Evolutionary conservation across 1,284 basidiomycete species (phyloP).

Genomic region (Mrakiaceae sp.): DNA sequence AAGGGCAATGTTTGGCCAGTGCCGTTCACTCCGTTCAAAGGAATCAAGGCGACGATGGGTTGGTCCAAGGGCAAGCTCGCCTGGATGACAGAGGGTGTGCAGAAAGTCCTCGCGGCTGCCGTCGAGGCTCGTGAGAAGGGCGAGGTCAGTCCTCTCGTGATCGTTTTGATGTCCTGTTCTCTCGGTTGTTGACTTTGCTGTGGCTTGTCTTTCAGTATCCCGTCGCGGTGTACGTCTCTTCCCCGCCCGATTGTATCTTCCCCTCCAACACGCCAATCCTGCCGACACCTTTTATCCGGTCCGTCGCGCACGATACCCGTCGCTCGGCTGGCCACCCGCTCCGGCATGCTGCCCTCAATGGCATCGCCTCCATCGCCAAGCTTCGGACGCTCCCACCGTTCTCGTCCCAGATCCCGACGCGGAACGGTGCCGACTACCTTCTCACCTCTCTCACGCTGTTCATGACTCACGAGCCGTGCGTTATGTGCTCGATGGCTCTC

Average conservation of each 20-base stretch:
- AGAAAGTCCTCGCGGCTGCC: slow-evolving; percentile 44
- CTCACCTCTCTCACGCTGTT: slow-evolving; percentile 72
- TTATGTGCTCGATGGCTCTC: slow-evolving; percentile 91
- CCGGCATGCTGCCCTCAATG: slow-evolving; percentile 67
- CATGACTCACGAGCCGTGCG: slow-evolving; percentile 83
- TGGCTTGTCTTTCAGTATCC: slow-evolving; percentile 45
- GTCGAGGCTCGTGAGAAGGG: slow-evolving; percentile 39
- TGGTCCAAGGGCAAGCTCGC: slow-evolving; percentile 55
- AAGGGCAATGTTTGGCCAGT: slow-evolving; percentile 75
- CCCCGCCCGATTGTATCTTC: slow-evolving; percentile 43
- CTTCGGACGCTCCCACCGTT: slow-evolving; percentile 41
- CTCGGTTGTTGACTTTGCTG: neutral
- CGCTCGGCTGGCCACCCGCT: slow-evolving; percentile 57
- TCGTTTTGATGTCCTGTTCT: neutral
- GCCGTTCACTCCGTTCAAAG: slow-evolving; percentile 55
- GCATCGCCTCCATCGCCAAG: slow-evolving; percentile 46
- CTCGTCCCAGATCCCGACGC: slow-evolving; percentile 24
- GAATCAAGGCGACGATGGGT: slow-evolving; percentile 45
- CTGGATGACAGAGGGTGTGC: slow-evolving; percentile 65
- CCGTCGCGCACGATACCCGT: slow-evolving; percentile 54
- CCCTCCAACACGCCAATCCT: slow-evolving; percentile 40
- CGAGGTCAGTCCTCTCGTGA: slow-evolving; percentile 42
- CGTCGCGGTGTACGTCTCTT: slow-evolving; percentile 60
- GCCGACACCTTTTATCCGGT: slow-evolving; percentile 32
- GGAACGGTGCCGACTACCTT: slow-evolving; percentile 68